phyloP scores from a whole-genome alignment of 2,329 filamentous ascomycete species.

The Alternaria solani region DNA sequence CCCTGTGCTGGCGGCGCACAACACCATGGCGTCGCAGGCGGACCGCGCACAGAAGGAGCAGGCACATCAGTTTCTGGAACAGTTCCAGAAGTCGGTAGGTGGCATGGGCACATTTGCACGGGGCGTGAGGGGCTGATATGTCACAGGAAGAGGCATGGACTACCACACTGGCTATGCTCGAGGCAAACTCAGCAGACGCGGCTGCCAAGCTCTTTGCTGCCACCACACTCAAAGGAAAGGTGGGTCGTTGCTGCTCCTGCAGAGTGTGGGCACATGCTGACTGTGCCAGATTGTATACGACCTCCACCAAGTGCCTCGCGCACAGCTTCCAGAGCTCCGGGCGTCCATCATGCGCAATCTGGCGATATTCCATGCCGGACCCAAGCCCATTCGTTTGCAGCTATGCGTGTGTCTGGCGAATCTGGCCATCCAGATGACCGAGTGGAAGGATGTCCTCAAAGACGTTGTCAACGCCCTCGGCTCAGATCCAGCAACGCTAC shows the following conservation, averaged over 20 bases:
- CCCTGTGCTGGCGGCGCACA: slow-evolving; percentile 86
- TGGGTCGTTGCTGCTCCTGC: slow-evolving; percentile 54
- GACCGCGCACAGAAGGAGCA: slow-evolving; percentile 85
- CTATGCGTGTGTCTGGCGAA: slow-evolving; percentile 94
- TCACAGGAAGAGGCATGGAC: slow-evolving; percentile 87
- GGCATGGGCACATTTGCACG: slow-evolving; percentile 10
- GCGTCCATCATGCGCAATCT: slow-evolving; percentile 84
- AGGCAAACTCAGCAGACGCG: slow-evolving; percentile 75
- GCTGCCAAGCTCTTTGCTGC: slow-evolving; percentile 95
- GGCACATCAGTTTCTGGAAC: slow-evolving; percentile 89
- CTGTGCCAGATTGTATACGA: slow-evolving; percentile 87
- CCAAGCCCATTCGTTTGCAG: slow-evolving; percentile 80
- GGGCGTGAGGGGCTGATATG: slow-evolving; percentile 37
- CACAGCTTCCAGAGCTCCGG: slow-evolving; percentile 78
- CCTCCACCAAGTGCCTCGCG: slow-evolving; percentile 82
- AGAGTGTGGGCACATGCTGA: slow-evolving; percentile 25
- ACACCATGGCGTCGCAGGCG: slow-evolving; percentile 86
- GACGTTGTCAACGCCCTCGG: slow-evolving; percentile 82
- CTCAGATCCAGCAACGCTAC: slow-evolving; percentile 77
- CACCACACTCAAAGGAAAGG: slow-evolving; percentile 97
- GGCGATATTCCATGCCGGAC: slow-evolving; percentile 80
- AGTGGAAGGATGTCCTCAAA: slow-evolving; percentile 91
- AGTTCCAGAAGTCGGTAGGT: slow-evolving; percentile 97
- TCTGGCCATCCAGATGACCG: slow-evolving; percentile 93
- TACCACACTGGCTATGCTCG: slow-evolving; percentile 83